phyloP scores from a whole-genome alignment of 2,329 filamentous ascomycete species.

The Phoma sp. region DNA sequence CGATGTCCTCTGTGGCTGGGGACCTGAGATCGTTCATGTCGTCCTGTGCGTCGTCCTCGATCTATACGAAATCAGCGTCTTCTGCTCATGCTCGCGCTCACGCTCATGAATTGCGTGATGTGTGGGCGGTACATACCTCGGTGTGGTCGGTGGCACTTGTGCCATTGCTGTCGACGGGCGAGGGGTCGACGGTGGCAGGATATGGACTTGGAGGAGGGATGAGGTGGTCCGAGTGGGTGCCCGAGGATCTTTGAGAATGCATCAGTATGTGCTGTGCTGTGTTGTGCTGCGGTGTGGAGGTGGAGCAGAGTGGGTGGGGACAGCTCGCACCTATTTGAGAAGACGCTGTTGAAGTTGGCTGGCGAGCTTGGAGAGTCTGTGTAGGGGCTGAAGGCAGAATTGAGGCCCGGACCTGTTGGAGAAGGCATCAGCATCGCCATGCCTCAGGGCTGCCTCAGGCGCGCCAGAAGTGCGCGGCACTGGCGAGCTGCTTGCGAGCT shows the following conservation, averaged over 20 bases:
- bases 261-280: conserved; percentile 30
- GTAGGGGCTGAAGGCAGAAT: conserved; percentile 58
- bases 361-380: conserved; percentile 59
- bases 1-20: conserved; percentile 43
- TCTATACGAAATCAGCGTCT: conserved; percentile 49
- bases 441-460: conserved; percentile 29
- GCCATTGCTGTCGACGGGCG: conserved; percentile 83
- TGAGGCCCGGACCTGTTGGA: conserved; percentile 42
- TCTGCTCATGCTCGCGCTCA: conserved; percentile 7
- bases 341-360: conserved; percentile 51
- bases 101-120: neutral
- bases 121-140: conserved; percentile 54
- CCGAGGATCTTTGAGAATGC: conserved; percentile 50
- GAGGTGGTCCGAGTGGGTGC: conserved; percentile 55
- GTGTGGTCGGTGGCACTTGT: conserved; percentile 82
- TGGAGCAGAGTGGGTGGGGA: conserved; percentile 34
- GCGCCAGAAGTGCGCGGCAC: conserved; percentile 37
- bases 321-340: conserved; percentile 56
- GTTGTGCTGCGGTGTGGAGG: conserved; percentile 1
- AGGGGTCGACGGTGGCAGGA: conserved; percentile 75
- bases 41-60: conserved; percentile 76
- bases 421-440: conserved; percentile 57
- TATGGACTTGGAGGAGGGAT: conserved; percentile 58
- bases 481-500: conserved; percentile 13
- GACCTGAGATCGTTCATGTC: conserved; percentile 49